A percentile compares a stretch with the other conserved stretches of the same genome.
Conservation (phyloP, 768 basidiomycete genomes). For the Pleurotus eryngii region DNA sequence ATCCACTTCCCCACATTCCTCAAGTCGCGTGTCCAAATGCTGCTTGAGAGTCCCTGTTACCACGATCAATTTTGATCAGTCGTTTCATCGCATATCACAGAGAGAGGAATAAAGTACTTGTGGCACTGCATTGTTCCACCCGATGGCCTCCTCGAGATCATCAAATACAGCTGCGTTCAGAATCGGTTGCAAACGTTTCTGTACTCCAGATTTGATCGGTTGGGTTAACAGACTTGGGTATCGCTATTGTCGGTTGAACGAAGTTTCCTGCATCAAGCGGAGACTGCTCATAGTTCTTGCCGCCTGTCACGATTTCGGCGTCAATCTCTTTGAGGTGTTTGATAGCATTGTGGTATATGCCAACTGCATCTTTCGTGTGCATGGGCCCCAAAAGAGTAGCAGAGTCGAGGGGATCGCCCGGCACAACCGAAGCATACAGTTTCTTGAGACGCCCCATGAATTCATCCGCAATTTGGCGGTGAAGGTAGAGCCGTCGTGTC, state of each 20-base stretch:
- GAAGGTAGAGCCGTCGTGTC: slow-evolving; percentile 87
- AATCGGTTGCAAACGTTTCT: slow-evolving; percentile 86
- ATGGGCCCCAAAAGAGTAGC: slow-evolving; percentile 83
- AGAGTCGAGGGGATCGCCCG: slow-evolving; percentile 81
- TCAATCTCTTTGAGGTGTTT: slow-evolving; percentile 57
- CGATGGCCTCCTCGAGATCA: slow-evolving; percentile 80
- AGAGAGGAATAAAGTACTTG: slow-evolving; percentile 40
- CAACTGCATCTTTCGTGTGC: slow-evolving; percentile 69
- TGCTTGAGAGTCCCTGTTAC: slow-evolving; percentile 77
- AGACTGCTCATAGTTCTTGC: slow-evolving; percentile 47
- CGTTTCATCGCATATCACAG: slow-evolving; percentile 8
- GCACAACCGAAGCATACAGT: slow-evolving; percentile 67
- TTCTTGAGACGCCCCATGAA: slow-evolving; percentile 75
- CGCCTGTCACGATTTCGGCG: slow-evolving; percentile 79
- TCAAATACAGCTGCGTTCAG: slow-evolving; percentile 85
- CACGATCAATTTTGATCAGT: slow-evolving; percentile 10
- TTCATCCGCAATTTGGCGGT: slow-evolving; percentile 69
- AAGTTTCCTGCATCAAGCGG: slow-evolving; percentile 74
- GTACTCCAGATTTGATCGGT: slow-evolving; percentile 65
- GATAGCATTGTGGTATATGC: slow-evolving; percentile 60
- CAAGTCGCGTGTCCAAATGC: slow-evolving; percentile 86
- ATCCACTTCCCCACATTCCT: slow-evolving; percentile 89
- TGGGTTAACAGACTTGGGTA: slow-evolving; percentile 56
- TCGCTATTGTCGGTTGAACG: slow-evolving; percentile 83
- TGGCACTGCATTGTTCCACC: slow-evolving; percentile 86